Evolutionary conservation across 768 basidiomycete genomes (phyloP).

Genomic region (Tricholoma bakamatsutake): DNA sequence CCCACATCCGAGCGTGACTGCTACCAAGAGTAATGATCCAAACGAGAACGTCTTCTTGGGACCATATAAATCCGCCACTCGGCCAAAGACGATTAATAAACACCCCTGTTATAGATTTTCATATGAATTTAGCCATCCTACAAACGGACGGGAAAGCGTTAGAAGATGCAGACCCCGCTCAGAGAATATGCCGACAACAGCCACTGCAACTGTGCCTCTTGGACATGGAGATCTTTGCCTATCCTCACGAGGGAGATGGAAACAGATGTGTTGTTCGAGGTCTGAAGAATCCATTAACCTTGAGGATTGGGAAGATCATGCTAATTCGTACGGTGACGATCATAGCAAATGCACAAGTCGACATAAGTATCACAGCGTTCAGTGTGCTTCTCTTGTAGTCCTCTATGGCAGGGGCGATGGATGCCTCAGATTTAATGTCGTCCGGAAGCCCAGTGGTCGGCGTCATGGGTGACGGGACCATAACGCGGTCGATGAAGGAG

Average conservation of each 20-base stretch:
- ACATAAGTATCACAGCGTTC: slow-evolving; percentile 17
- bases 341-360: slow-evolving; percentile 23
- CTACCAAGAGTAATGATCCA: slow-evolving; percentile 49
- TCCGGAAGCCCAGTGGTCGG: neutral
- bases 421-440: neutral
- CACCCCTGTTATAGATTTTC: slow-evolving; percentile 48
- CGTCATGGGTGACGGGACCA: neutral
- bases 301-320: neutral
- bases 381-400: slow-evolving; percentile 13
- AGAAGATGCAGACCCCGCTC: slow-evolving; percentile 43
- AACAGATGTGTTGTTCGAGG: slow-evolving; percentile 39
- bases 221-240: slow-evolving; percentile 40
- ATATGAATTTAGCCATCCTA: neutral
- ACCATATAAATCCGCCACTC: slow-evolving; percentile 78
- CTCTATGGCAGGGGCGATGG: neutral
- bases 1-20: slow-evolving; percentile 59
- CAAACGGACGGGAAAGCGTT: neutral
- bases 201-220: slow-evolving; percentile 58
- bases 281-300: slow-evolving; percentile 17
- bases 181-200: slow-evolving; percentile 60
- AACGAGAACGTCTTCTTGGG: slow-evolving; percentile 60
- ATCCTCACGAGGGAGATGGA: slow-evolving; percentile 50
- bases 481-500: neutral
- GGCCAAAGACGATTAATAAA: slow-evolving; percentile 67
- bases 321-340: slow-evolving; percentile 17